A percentile compares a stretch with the other conserved stretches of the same genome.
Evolutionary conservation across 768 basidiomycete genomes (phyloP).

Genomic region (Chlorophyllum brunneum): DNA sequence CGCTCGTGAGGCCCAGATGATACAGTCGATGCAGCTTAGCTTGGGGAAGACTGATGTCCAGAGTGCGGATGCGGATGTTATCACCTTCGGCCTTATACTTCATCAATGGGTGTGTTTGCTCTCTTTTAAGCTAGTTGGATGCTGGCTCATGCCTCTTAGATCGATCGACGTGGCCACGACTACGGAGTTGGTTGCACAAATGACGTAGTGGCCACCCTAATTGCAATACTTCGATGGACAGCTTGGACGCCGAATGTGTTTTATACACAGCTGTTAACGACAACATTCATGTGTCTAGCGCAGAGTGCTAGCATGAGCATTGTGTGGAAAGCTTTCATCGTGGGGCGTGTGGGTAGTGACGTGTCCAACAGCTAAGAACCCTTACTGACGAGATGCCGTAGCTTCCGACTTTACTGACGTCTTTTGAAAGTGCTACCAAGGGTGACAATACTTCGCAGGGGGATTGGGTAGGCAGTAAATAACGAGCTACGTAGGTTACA

Average conservation of each 20-base stretch:
- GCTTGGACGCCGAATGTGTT: constrained; percentile 62
- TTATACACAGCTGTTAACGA: constrained; percentile 63
- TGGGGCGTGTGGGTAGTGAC: constrained; percentile 60
- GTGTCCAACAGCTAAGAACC: neutral
- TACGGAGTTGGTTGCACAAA: constrained; percentile 60
- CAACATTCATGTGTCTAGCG: constrained; percentile 59
- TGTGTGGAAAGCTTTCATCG: constrained; percentile 69
- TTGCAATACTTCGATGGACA: constrained; percentile 56
- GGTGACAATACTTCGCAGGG: constrained; percentile 45
- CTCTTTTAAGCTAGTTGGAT: neutral
- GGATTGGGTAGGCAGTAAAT: constrained; percentile 50
- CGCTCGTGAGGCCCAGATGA: constrained; percentile 67
- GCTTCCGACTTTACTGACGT: constrained; percentile 57
- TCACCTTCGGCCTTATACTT: constrained; percentile 58
- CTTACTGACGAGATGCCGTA: constrained; percentile 21
- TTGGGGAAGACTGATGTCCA: constrained; percentile 55
- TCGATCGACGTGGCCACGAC: constrained; percentile 51
- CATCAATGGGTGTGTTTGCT: constrained; percentile 51
- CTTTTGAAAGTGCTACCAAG: constrained; percentile 53
- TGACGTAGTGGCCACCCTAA: constrained; percentile 49
- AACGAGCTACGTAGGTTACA: constrained; percentile 4
- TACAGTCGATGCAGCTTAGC: constrained; percentile 58
- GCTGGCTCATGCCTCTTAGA: constrained; percentile 30
- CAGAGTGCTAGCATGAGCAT: constrained; percentile 36
- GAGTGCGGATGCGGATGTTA: constrained; percentile 60